Percentiles rank a stretch among this genome's conserved stretches.
These are phyloP conservation scores for Lactarius pseudohatsudake DNA, from an alignment of 768 basidiomycete genomes.

Conservation along the genomic window DNA sequence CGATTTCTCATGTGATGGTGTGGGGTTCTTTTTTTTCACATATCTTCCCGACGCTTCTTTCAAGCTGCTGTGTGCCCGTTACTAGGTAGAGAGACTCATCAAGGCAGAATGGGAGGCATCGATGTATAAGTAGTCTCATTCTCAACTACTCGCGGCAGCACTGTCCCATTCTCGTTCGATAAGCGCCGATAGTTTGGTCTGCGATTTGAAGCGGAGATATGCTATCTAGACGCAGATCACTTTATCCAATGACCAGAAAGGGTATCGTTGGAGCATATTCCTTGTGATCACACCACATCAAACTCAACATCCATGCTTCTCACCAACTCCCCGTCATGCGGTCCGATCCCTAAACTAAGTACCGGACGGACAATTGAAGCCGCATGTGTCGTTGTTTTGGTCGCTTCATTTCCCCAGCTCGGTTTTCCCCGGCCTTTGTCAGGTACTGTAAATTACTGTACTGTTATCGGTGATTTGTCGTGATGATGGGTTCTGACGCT, in stretches of 20 bases:
- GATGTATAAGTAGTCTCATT: too few relatives aligned
- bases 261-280: not conserved
- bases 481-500: not conserved
- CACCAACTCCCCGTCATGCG: slow-evolving; percentile 1
- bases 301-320: slow-evolving; percentile 5
- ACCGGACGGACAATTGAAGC: not conserved
- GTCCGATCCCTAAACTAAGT: not conserved
- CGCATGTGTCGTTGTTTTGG: not conserved
- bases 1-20: not conserved
- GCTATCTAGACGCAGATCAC: not conserved
- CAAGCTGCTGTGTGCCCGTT: not conserved
- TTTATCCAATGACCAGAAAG: not conserved
- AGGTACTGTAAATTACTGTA: not conserved
- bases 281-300: slow-evolving; percentile 1
- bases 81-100: not conserved
- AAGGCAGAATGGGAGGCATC: not conserved
- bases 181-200: not conserved
- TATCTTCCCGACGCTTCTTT: not conserved
- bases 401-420: not conserved
- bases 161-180: not conserved
- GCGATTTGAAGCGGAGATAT: slow-evolving; percentile 3
- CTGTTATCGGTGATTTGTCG: not conserved
- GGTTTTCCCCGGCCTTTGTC: not conserved
- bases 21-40: not conserved
- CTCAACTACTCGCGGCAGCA: too few relatives aligned